These are phyloP conservation scores for Medicago arabica DNA, from an alignment of 306 rosid species.

Conservation along the genomic window DNA sequence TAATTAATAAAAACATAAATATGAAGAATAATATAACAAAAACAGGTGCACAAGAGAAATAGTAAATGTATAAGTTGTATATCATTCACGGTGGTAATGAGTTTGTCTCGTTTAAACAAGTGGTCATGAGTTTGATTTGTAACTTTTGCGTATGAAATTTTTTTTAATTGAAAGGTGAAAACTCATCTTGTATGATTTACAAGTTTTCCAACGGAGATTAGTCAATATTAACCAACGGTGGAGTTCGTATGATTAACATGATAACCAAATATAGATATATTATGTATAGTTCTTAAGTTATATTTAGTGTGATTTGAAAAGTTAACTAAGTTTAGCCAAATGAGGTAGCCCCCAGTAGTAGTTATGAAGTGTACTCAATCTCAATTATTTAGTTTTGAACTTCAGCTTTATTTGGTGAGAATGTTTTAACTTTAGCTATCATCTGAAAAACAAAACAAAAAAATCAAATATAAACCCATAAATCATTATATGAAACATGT, in stretches of 20 bases:
- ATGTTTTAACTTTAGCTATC: background rate
- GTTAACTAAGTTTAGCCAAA: background rate
- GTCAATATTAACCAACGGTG: too few relatives aligned
- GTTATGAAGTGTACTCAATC: background rate
- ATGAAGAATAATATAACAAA: background rate
- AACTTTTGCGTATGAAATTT: too few relatives aligned
- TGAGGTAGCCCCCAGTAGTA: background rate
- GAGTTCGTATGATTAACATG: too few relatives aligned
- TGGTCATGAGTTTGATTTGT: too few relatives aligned
- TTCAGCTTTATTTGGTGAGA: slow-evolving; percentile 7
- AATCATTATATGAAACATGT: background rate
- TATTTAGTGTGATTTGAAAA: background rate
- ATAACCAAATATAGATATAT: too few relatives aligned
- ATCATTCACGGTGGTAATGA: too few relatives aligned
- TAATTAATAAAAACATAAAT: background rate
- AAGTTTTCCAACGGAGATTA: too few relatives aligned
- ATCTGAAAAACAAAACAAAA: background rate
- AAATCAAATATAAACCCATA: background rate
- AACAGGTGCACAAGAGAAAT: background rate
- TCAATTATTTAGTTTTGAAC: background rate
- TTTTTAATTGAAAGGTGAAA: too few relatives aligned
- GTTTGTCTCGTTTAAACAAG: too few relatives aligned
- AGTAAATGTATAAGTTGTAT: background rate
- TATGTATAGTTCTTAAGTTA: background rate
- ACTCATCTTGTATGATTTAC: too few relatives aligned